These are phyloP conservation scores for Heliamphora exappendiculata DNA, from an alignment of 148 eudicot species.

Conservation along the genomic window DNA sequence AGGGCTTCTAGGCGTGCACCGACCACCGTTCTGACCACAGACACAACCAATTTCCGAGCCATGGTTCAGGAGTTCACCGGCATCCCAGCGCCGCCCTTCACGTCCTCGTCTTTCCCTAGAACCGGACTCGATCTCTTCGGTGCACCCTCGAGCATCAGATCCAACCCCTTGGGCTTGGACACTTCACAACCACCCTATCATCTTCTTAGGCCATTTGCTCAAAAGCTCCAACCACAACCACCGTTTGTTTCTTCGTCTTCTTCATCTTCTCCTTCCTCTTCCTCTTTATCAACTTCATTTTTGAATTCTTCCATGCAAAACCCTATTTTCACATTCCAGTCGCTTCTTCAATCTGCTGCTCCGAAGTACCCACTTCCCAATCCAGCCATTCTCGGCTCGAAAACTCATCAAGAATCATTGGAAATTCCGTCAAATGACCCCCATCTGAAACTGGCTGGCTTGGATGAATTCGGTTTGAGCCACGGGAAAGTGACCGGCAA, in stretches of 20 bases:
- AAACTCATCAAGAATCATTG: neutral
- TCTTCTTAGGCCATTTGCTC: slow-evolving; percentile 52
- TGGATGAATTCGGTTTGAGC: slow-evolving; percentile 13
- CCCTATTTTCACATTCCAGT: slow-evolving; percentile 5
- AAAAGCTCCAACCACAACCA: slow-evolving; percentile 30
- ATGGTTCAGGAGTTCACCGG: slow-evolving; percentile 97
- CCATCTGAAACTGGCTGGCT: slow-evolving; percentile 10
- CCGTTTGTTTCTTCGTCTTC: slow-evolving; percentile 1
- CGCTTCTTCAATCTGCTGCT: slow-evolving; percentile 4
- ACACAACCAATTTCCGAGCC: slow-evolving; percentile 82
- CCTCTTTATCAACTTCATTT: neutral
- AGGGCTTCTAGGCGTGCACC: slow-evolving; percentile 83
- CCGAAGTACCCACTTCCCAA: neutral
- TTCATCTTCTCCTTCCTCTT: slow-evolving; percentile 9
- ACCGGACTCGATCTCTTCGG: slow-evolving; percentile 47
- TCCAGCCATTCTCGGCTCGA: neutral
- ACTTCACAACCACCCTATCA: slow-evolving; percentile 20
- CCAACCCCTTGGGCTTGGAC: slow-evolving; percentile 11
- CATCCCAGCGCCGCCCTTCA: slow-evolving; percentile 62
- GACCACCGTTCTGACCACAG: slow-evolving; percentile 78
- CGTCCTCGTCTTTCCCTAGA: slow-evolving; percentile 39
- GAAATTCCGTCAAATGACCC: slow-evolving; percentile 10
- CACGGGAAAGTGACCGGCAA: neutral
- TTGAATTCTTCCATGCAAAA: slow-evolving; percentile 19
- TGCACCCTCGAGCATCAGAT: slow-evolving; percentile 26